A percentile compares a stretch with the other conserved stretches of the same genome.
phyloP scores from a whole-genome alignment of 1,139 yeast genomes.

The Yamadazyma dushanensis region DNA sequence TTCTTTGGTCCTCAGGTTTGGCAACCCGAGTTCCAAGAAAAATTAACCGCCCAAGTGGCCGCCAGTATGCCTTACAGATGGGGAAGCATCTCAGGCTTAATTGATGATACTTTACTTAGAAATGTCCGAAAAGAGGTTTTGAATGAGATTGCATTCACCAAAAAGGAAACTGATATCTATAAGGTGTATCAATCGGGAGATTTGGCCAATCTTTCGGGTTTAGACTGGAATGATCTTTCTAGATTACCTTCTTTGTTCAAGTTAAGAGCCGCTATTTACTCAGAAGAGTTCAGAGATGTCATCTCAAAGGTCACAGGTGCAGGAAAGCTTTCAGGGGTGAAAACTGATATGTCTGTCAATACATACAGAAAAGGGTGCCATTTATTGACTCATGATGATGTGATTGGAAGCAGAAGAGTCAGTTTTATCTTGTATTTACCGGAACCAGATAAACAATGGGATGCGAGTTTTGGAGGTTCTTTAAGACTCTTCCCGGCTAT shows the following conservation, averaged over 20 bases:
- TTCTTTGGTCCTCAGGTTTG: slow-evolving; percentile 61
- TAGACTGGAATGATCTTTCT: slow-evolving; percentile 72
- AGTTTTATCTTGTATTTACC: slow-evolving; percentile 91
- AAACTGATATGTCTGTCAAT: slow-evolving; percentile 91
- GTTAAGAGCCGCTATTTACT: slow-evolving; percentile 82
- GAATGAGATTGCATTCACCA: slow-evolving; percentile 81
- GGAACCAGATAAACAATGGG: slow-evolving; percentile 88
- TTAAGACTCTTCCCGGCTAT: slow-evolving; percentile 83
- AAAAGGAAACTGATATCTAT: slow-evolving; percentile 95
- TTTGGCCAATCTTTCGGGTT: slow-evolving; percentile 86
- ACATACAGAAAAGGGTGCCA: slow-evolving; percentile 94
- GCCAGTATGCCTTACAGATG: slow-evolving; percentile 79
- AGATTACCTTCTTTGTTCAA: slow-evolving; percentile 73
- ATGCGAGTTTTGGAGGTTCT: slow-evolving; percentile 88
- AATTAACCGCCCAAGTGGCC: slow-evolving; percentile 40
- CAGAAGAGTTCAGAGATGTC: slow-evolving; percentile 78
- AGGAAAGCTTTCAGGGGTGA: slow-evolving; percentile 84
- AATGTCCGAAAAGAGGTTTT: slow-evolving; percentile 83
- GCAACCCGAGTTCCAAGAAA: slow-evolving; percentile 40
- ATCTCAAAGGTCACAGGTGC: slow-evolving; percentile 83
- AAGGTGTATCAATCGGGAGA: slow-evolving; percentile 95
- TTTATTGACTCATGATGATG: slow-evolving; percentile 93
- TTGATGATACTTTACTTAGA: slow-evolving; percentile 75
- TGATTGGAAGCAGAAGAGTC: slow-evolving; percentile 91
- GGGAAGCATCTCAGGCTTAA: slow-evolving; percentile 76